Evolutionary conservation across 1,284 basidiomycete genomes (phyloP), one percentile per base, ranked within the genome.

Genomic region (Naganishia liquefaciens): DNA sequence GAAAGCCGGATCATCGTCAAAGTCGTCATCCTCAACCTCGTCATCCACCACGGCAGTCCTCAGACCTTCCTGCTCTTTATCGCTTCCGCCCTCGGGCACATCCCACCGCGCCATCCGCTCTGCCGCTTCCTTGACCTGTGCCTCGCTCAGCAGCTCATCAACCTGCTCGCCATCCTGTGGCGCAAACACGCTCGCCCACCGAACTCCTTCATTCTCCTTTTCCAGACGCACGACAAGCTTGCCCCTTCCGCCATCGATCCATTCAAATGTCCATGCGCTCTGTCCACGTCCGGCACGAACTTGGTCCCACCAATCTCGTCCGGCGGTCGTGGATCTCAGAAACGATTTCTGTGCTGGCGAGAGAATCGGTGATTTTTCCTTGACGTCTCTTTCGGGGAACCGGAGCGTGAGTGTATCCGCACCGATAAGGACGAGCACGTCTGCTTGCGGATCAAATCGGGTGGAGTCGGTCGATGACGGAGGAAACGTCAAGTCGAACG

Each of bases 71-170:
- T 87, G 85, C 2, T 6, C 46, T n/a, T 81, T 49, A 79, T 80
- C 57, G 88, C 74, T 25, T 85, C 82, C 4, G 82, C 78, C 0
- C 91, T 93, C 77, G 90, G 93, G 78, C 90, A 58, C 93, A 79
- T 5, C 86, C 80, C 72, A 93, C 90, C 21, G 89, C 84, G 70
- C 96, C 89, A 13, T 49, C 57, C 57, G 37, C 13, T 44, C 33
- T 46, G 13, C 33, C 46, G 57, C 28, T 30, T 23, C 40, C 71
- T 85, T 85, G 19, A 96, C 83, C 71, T 92, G 88, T 0, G 87
- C 88, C 1, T 91, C 87, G 70, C 93, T 89, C 61, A 97, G 81
- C 5, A 91, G 94, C 79, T 98, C 95, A 53, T 92, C 89, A 13
- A 82, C 79, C 65, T 88, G 84, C 21, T 68, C 69, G 19, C 42